These are phyloP conservation scores for Lichtheimia hyalospora DNA, from an alignment of 371 early-diverging fungal species.

Conservation along the genomic window DNA sequence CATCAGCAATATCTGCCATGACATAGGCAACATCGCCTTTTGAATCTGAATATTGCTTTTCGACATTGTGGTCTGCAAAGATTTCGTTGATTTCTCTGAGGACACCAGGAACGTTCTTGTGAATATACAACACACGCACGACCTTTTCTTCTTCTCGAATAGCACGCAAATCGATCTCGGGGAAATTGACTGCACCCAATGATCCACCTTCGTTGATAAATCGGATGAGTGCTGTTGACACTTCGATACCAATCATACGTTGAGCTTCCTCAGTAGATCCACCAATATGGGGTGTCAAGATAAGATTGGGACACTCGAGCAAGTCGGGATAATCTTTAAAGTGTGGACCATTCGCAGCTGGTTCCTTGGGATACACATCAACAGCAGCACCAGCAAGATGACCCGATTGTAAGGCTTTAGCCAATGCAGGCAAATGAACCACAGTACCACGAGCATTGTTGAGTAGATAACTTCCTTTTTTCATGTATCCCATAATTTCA, in stretches of 20 bases:
- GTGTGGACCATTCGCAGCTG: slow-evolving; percentile 83
- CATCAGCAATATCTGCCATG: slow-evolving; percentile 89
- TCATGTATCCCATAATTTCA: slow-evolving; percentile 81
- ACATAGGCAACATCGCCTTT: slow-evolving; percentile 92
- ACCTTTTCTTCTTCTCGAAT: slow-evolving; percentile 63
- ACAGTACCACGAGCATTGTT: slow-evolving; percentile 95
- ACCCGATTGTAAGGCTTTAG: slow-evolving; percentile 77
- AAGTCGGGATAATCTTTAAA: slow-evolving; percentile 73
- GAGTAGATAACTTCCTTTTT: slow-evolving; percentile 86
- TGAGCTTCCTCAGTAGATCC: slow-evolving; percentile 99
- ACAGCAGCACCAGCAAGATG: slow-evolving; percentile 94
- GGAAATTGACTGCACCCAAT: slow-evolving; percentile 94
- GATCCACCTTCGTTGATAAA: slow-evolving; percentile 88
- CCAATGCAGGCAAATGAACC: slow-evolving; percentile 86
- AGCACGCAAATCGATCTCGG: slow-evolving; percentile 88
- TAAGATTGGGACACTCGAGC: slow-evolving; percentile 82
- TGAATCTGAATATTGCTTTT: slow-evolving; percentile 95
- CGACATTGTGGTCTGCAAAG: slow-evolving; percentile 92
- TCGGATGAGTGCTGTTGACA: slow-evolving; percentile 75
- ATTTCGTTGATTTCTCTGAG: slow-evolving; percentile 91
- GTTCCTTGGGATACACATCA: slow-evolving; percentile 96
- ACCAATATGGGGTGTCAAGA: slow-evolving; percentile 96
- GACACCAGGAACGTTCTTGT: slow-evolving; percentile 97
- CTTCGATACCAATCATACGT: slow-evolving; percentile 94
- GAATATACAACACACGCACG: slow-evolving; percentile 87